Conservation (phyloP, 768 basidiomycete genomes). For the Tylopilus intermedius region DNA sequence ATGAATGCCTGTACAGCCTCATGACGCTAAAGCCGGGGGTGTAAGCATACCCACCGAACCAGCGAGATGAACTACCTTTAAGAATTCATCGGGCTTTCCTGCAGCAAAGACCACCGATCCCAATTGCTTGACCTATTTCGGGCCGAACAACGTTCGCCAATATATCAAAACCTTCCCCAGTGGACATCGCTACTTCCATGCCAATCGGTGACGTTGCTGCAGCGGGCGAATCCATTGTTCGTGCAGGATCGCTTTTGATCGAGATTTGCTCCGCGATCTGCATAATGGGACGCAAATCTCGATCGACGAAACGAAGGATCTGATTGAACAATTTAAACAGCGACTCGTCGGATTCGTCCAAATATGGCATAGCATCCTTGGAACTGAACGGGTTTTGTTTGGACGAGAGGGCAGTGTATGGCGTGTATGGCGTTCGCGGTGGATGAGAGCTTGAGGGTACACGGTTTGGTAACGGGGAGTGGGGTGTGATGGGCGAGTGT, state of each 20-base stretch:
- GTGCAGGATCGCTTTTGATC: conserved; percentile 39
- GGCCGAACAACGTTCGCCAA: too few species aligned
- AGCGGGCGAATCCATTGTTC: conserved; percentile 7
- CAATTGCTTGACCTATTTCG: conserved; percentile 51
- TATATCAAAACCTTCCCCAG: too few species aligned
- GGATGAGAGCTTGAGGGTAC: conserved; percentile 31
- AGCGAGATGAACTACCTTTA: conserved; percentile 51
- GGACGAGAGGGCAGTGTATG: conserved; percentile 43
- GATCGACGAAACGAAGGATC: conserved; percentile 74
- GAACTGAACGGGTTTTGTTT: conserved; percentile 38
- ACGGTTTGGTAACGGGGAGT: conserved; percentile 54
- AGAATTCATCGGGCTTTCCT: conserved; percentile 85
- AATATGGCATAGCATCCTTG: conserved; percentile 37
- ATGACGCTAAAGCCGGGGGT: conserved; percentile 56
- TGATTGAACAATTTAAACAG: conserved; percentile 77
- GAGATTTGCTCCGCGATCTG: conserved; percentile 67
- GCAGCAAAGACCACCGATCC: conserved; percentile 84
- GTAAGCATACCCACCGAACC: not conserved
- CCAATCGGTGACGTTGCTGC: not conserved
- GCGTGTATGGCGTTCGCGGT: conserved; percentile 53
- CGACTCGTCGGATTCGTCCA: conserved; percentile 63
- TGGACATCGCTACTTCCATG: not conserved
- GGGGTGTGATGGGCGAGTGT: conserved; percentile 71
- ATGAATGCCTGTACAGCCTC: conserved; percentile 81
- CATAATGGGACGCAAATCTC: conserved; percentile 71